Percentiles rank a stretch among this genome's conserved stretches.
These are phyloP conservation scores for Coccomyxa sp. DNA, from an alignment of 139 green algal genomes.

Conservation along the genomic window DNA sequence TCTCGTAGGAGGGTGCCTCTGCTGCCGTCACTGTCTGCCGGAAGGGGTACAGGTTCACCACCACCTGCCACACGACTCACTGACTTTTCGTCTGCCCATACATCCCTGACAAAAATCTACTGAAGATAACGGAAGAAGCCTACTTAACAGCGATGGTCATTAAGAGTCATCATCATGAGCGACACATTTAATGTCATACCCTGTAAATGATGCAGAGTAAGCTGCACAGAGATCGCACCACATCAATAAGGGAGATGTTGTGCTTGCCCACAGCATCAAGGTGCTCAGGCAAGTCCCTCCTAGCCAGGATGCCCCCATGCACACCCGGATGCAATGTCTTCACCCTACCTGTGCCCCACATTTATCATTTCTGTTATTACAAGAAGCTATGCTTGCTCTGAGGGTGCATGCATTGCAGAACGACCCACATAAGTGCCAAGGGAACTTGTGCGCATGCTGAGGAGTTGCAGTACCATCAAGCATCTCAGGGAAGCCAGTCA, in stretches of 20 bases:
- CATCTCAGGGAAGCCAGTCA: slow-evolving; percentile 99
- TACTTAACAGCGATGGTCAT: too few species aligned
- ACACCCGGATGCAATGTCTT: slow-evolving; percentile 98
- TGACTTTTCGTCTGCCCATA: not conserved
- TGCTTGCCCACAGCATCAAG: slow-evolving; percentile 81
- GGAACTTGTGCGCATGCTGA: not conserved
- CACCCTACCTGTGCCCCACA: slow-evolving; percentile 70
- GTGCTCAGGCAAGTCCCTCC: slow-evolving; percentile 73
- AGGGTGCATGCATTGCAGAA: too few species aligned
- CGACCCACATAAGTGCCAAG: too few species aligned
- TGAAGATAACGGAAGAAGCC: too few species aligned
- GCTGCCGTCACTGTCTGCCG: slow-evolving; percentile 78
- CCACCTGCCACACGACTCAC: slow-evolving; percentile 42
- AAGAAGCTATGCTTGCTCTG: too few species aligned
- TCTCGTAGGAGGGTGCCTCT: slow-evolving; percentile 64
- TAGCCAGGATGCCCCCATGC: slow-evolving; percentile 95
- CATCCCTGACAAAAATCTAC: not conserved
- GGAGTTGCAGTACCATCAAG: slow-evolving; percentile 65
- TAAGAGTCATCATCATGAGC: not conserved
- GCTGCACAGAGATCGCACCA: slow-evolving; percentile 45
- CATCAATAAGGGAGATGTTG: slow-evolving; percentile 88
- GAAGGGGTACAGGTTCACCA: slow-evolving; percentile 99
- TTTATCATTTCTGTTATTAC: not conserved
- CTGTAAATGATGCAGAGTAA: not conserved
- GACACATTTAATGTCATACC: not conserved